Conservation (phyloP, 305 asterid genomes). For the Fraxinus ornus region DNA sequence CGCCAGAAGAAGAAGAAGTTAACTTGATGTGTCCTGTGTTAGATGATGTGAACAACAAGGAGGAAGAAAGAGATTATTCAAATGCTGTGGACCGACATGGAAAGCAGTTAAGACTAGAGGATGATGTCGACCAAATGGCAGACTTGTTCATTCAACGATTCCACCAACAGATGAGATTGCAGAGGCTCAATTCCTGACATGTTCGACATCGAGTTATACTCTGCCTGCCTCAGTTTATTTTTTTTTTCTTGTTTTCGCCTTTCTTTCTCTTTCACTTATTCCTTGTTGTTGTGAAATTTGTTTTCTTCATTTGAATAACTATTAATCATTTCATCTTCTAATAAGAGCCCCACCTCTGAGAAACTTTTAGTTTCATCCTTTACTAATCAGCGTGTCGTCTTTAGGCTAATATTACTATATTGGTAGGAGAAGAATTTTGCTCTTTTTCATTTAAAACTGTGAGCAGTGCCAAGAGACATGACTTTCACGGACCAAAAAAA, state of each 20-base stretch:
- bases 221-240: too few species aligned
- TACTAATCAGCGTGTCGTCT: background rate
- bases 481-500: background rate
- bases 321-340: background rate
- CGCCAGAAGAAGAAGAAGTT: background rate
- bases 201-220: background rate
- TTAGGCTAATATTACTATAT: background rate
- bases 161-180: constrained; percentile 38
- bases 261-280: background rate
- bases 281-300: background rate
- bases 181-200: constrained; percentile 17
- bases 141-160: constrained; percentile 39
- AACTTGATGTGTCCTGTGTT: background rate
- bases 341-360: background rate
- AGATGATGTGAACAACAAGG: background rate
- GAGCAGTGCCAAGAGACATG: background rate
- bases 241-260: background rate
- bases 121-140: constrained; percentile 35
- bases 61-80: constrained; percentile 24
- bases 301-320: background rate
- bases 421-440: background rate
- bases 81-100: constrained; percentile 18
- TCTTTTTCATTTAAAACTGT: too few species aligned
- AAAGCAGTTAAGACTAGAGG: constrained; percentile 27
- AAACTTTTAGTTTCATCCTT: too few species aligned